Base-by-base conservation (phyloP, 2,329 filamentous ascomycete species). In the Trichoderma hamatum region DNA sequence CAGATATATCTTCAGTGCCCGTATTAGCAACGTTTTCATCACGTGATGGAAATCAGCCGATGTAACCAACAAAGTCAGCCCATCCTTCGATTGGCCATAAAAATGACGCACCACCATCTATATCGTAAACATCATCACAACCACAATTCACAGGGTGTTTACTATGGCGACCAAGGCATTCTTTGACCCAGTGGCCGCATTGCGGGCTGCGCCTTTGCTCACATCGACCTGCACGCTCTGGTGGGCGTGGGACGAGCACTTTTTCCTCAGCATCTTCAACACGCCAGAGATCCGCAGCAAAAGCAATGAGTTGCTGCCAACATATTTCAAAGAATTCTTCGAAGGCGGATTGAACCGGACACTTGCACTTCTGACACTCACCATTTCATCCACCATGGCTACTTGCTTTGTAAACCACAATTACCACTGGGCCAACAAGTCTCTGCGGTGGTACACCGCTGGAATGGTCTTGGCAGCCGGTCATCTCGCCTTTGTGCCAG, bases 211-310 rank as follows among this genome's bases (percentile, higher is more conserved):
- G 1, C 84, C 84, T 0, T 75, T 85, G 28, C 71, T 85, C 71
- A 82, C 82, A n/a, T 82, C 83, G 3, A 84, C 83, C 2, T 79
- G 80, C 72, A 80, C 82, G 0, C 77, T 85, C 62, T 78, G 81
- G 72, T 84, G 79, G 76, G 81, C 83, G 16, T 76, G 76, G 51
- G 82, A 84, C 74, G 82, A 84, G 71, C 78, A 80, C 70, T 72
- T 80, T 62, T 84, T 84, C 74, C 78, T 84, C 6, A 43, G 51
- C 71, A 74, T 60, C 72, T 77, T 84, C 69, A 77, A 80, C 3
- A 73, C 71, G 9, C 71, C 75, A 14, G 71, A 75, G 34, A 72
- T 78, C 24, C 68, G 72, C 26, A 73, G 76, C 49, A 73, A 74
- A 30, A 75, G 76, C 72, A 66, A 66, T 19, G 52, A 55, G 14